phyloP scores from a whole-genome alignment of 345 rosid genomes.

The Eucalyptus marginata region DNA sequence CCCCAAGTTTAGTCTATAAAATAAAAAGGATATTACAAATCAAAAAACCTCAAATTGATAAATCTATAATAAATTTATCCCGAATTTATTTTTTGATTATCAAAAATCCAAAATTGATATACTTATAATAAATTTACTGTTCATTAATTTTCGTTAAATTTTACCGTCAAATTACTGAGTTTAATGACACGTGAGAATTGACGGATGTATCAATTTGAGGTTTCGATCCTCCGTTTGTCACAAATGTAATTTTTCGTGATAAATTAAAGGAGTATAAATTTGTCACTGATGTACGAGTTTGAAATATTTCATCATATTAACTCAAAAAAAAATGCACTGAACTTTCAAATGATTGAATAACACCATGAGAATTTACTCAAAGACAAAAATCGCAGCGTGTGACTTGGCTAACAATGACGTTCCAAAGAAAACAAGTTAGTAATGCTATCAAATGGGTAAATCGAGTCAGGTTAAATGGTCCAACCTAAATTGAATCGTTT shows the following conservation, averaged over 20 bases:
- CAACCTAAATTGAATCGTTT: neutral
- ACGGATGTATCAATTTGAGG: rapidly evolving
- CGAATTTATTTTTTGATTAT: too few species aligned
- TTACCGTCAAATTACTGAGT: rapidly evolving
- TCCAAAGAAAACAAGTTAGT: neutral
- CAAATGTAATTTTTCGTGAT: rapidly evolving
- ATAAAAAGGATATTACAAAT: too few species aligned
- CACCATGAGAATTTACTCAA: neutral
- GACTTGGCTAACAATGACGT: neutral
- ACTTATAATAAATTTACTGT: rapidly evolving
- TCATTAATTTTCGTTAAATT: rapidly evolving
- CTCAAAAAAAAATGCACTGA: neutral
- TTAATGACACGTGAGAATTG: rapidly evolving
- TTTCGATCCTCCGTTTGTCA: too few species aligned
- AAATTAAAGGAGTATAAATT: too few species aligned
- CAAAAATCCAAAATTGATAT: too few species aligned
- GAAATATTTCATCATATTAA: too few species aligned
- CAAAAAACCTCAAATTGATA: too few species aligned
- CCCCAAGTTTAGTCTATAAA: neutral
- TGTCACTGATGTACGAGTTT: rapidly evolving
- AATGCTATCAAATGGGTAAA: neutral
- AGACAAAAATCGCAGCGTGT: neutral
- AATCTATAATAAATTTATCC: too few species aligned
- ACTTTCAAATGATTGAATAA: neutral
- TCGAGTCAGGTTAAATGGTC: neutral